A percentile compares a stretch with the other conserved stretches of the same genome.
Conservation (phyloP, 1,284 basidiomycete genomes). For the Tilletia caries region DNA sequence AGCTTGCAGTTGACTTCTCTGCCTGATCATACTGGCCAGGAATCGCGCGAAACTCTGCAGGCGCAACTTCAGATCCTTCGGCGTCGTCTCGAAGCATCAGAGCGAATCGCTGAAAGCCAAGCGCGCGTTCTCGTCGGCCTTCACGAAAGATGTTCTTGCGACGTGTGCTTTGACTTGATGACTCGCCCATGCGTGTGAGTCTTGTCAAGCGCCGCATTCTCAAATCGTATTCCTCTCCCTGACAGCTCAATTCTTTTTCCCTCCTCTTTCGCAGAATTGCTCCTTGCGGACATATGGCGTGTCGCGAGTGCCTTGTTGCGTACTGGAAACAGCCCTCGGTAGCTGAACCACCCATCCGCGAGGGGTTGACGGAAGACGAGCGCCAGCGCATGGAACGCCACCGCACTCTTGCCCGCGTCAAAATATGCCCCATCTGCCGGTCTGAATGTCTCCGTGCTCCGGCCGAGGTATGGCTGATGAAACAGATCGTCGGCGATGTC, state of each 20-base stretch:
- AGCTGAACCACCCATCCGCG: not conserved
- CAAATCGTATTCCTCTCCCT: not conserved
- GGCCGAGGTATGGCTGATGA: conserved; percentile 7
- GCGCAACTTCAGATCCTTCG: not conserved
- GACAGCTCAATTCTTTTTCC: not conserved
- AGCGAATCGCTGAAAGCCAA: not conserved
- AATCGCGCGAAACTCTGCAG: conserved; percentile 1
- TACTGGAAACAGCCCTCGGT: conserved; percentile 3
- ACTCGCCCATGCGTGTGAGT: conserved; percentile 11
- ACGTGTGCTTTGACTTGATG: conserved; percentile 11
- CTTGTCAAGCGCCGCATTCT: not conserved
- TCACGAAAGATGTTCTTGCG: not conserved
- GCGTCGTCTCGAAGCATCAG: not conserved
- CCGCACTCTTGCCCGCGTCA: not conserved
- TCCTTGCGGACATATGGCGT: conserved; percentile 4
- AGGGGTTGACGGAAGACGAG: not conserved
- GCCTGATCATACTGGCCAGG: not conserved
- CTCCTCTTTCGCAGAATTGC: not conserved
- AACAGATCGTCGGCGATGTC: not conserved
- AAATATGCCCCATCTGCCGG: not conserved
- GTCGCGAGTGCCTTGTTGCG: conserved; percentile 4
- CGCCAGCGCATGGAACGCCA: not conserved
- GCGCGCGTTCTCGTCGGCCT: not conserved
- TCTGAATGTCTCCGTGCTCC: not conserved
- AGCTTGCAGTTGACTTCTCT: no score